phyloP scores from a whole-genome alignment of 176 grass and related monocot genomes.

The Triticum timopheevii region DNA sequence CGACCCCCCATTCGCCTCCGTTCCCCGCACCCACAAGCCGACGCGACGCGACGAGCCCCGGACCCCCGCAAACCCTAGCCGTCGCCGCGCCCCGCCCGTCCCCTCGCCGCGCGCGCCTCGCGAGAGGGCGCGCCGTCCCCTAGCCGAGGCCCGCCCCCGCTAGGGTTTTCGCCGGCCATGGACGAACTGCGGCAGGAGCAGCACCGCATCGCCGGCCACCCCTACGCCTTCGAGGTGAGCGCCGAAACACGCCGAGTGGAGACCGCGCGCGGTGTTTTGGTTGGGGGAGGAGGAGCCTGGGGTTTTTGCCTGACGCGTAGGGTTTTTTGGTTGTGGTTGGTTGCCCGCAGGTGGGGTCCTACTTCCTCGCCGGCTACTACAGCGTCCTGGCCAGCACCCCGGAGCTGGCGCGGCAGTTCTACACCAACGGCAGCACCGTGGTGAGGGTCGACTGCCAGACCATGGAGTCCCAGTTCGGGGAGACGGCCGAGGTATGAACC shows the following conservation, averaged over 20 bases:
- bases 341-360: constrained; percentile 51
- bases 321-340: neutral
- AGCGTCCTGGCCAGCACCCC: constrained; percentile 52
- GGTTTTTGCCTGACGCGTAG: constrained; percentile 24
- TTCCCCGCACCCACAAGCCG: neutral
- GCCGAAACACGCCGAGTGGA: neutral
- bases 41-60: neutral
- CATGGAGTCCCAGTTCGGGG: constrained; percentile 34
- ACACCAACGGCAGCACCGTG: constrained; percentile 50
- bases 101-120: neutral
- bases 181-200: neutral
- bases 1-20: constrained; percentile 9
- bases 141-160: neutral
- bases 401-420: constrained; percentile 50
- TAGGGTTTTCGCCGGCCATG: constrained; percentile 39
- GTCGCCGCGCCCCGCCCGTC: neutral
- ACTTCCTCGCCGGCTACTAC: constrained; percentile 62
- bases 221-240: constrained; percentile 56
- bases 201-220: constrained; percentile 29
- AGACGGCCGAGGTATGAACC: constrained; percentile 42
- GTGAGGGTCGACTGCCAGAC: constrained; percentile 46
- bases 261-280: neutral
- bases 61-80: constrained; percentile 29
- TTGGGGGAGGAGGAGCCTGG: neutral
- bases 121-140: neutral